phyloP scores from a whole-genome alignment of 768 basidiomycete genomes.

The Pulveroboletus sp. region DNA sequence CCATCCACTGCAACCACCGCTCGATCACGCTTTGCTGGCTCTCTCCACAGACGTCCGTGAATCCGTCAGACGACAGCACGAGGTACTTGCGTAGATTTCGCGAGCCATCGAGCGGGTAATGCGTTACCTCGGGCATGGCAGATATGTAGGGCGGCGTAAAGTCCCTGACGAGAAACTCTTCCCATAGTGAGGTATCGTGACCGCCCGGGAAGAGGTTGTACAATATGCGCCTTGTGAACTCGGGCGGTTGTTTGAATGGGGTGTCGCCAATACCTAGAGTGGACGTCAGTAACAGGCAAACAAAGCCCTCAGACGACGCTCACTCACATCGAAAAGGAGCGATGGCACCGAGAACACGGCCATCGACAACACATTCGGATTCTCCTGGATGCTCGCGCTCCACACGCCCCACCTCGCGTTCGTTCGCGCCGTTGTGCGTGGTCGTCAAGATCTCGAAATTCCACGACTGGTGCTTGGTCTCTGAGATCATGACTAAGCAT shows the following conservation, averaged over 20 bases:
- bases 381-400: conserved; percentile 63
- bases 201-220: conserved; percentile 63
- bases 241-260: conserved; percentile 70
- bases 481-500: conserved; percentile 46
- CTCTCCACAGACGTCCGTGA: conserved; percentile 54
- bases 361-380: conserved; percentile 59
- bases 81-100: conserved; percentile 44
- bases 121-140: conserved; percentile 57
- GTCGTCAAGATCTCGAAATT: conserved; percentile 55
- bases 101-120: conserved; percentile 42
- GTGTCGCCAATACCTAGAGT: conserved; percentile 59
- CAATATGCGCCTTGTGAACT: conserved; percentile 59
- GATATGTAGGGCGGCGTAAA: conserved; percentile 63
- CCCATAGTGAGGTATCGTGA: conserved; percentile 58
- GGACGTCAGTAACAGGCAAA: conserved; percentile 6
- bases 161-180: conserved; percentile 60
- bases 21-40: conserved; percentile 44
- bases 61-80: conserved; percentile 63
- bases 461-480: conserved; percentile 50
- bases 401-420: conserved; percentile 60
- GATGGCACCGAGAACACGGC: conserved; percentile 70
- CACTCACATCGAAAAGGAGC: conserved; percentile 71
- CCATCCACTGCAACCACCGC: conserved; percentile 49
- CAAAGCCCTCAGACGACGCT: conserved; percentile 6
- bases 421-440: conserved; percentile 67